Percentiles rank a stretch among this genome's conserved stretches.
Conservation (phyloP, 2,329 filamentous ascomycete species). For the Biscogniauxia marginata region DNA sequence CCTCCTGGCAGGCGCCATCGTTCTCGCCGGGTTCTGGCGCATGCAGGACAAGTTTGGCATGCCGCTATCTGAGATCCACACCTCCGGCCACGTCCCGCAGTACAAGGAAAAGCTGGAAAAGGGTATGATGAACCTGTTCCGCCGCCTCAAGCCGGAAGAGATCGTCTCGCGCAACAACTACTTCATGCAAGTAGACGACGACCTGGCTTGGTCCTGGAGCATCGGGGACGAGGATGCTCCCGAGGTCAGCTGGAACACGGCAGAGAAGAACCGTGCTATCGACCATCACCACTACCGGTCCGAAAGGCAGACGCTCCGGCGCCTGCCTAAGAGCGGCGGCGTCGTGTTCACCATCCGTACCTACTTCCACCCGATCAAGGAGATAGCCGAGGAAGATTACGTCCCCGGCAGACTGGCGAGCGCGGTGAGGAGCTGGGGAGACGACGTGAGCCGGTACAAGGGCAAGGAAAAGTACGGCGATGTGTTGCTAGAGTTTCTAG, state of each 20-base stretch:
- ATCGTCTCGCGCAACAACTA: conserved; percentile 73
- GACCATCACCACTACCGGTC: conserved; percentile 75
- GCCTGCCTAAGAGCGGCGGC: conserved; percentile 57
- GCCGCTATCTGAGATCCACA: conserved; percentile 77
- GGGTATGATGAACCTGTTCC: conserved; percentile 61
- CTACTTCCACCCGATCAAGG: conserved; percentile 71
- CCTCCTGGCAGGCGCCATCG: conserved; percentile 71
- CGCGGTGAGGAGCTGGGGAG: conserved; percentile 77
- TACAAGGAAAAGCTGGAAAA: conserved; percentile 35
- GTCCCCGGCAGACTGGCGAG: conserved; percentile 77
- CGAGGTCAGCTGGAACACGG: conserved; percentile 69
- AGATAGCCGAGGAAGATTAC: conserved; percentile 68
- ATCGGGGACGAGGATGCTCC: conserved; percentile 71
- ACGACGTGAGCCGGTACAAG: conserved; percentile 75
- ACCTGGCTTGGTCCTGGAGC: conserved; percentile 71
- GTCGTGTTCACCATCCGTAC: conserved; percentile 77
- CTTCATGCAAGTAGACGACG: conserved; percentile 83
- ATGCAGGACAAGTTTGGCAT: conserved; percentile 79
- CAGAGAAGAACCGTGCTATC: conserved; percentile 71
- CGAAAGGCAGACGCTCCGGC: conserved; percentile 68
- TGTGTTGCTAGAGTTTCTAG: conserved; percentile 74
- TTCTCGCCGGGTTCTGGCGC: conserved; percentile 82
- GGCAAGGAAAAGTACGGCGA: conserved; percentile 71
- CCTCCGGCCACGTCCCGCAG: conserved; percentile 63
- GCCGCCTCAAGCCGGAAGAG: conserved; percentile 65